Percentiles rank a stretch among this genome's conserved stretches.
Conservation (phyloP, 169 alveolate genomes). For the Plasmodium relictum region DNA sequence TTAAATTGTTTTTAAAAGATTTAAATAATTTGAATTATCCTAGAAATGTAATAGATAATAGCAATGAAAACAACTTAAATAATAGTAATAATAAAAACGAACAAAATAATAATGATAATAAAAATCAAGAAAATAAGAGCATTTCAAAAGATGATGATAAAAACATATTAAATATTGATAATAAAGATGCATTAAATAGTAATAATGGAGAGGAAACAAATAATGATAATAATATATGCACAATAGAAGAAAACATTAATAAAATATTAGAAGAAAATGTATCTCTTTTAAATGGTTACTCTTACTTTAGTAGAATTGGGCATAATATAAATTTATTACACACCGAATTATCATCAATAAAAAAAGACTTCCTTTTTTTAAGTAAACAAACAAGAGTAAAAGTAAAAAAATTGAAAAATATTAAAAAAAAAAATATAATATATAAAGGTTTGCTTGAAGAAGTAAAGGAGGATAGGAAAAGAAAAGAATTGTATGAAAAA, state of each 20-base stretch:
- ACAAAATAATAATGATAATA: background rate
- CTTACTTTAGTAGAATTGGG: slow-evolving; percentile 36
- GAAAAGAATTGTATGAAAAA: slow-evolving; percentile 61
- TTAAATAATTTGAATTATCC: background rate
- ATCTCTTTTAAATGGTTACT: slow-evolving; percentile 60
- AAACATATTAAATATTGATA: background rate
- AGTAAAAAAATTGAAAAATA: slow-evolving; percentile 20
- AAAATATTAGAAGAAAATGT: slow-evolving; percentile 22
- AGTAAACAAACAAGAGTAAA: slow-evolving; percentile 45
- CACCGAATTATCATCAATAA: slow-evolving; percentile 45
- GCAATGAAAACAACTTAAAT: background rate
- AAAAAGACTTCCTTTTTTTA: slow-evolving; percentile 45
- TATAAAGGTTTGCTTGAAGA: slow-evolving; percentile 36
- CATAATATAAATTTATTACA: slow-evolving; percentile 48
- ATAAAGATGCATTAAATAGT: background rate
- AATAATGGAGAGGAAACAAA: background rate
- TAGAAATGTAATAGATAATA: background rate
- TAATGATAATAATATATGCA: background rate
- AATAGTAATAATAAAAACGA: background rate
- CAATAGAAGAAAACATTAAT: background rate
- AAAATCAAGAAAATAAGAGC: background rate
- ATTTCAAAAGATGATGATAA: background rate
- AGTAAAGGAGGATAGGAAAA: slow-evolving; percentile 38
- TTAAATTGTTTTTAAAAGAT: slow-evolving; percentile 53
- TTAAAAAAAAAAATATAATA: slow-evolving; percentile 61